Evolutionary conservation across 2,329 filamentous ascomycete species (phyloP), one percentile per base, ranked within the genome.

Genomic region (Hypoxylon sp.): DNA sequence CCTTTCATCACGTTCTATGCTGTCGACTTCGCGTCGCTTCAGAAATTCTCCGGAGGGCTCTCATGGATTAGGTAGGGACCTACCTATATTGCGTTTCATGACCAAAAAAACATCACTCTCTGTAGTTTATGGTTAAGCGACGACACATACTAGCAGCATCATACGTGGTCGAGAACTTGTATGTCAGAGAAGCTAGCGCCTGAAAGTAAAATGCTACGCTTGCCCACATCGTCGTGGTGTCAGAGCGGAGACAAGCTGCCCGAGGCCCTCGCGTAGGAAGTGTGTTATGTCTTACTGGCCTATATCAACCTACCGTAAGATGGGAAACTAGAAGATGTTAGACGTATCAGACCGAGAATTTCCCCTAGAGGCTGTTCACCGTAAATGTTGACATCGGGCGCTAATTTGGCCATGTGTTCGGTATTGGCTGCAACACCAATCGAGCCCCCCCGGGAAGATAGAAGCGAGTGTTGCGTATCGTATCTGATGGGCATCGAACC

Each of bases 151-250:
- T n/a, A n/a, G 8, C 20, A 9, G 13, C 12, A 34, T 36, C 12
- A 31, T 30, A 29, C 26, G 12, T 26, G 7, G 8, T 21, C 12
- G 25, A 37, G 31, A 9, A 11, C 35, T 15, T 20, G 41, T n/a
- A 35, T 49, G 30, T n/a, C 27, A 32, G 31, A 26, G 29, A 21
- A 26, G 41, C 26, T 51, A 37, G 47, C 37, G 52, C 47, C 47
- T 51, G 47, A 51, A 51, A 48, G 46, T 23, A 37, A 25, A 51
- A 52, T 56, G 44, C 32, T 38, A 49, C 49, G 40, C 37, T 44
- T 30, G 43, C 26, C 23, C 30, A 45, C 53, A 41, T 46, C 15
- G 31, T 34, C 26, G 8, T 16, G 20, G 36, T 19, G 17, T 34
- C 12, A 40, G 21, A 15, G 17, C 52, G 52, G 47, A 48, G 43